phyloP scores from a whole-genome alignment of 768 basidiomycete species.

The Auricularia sp. region DNA sequence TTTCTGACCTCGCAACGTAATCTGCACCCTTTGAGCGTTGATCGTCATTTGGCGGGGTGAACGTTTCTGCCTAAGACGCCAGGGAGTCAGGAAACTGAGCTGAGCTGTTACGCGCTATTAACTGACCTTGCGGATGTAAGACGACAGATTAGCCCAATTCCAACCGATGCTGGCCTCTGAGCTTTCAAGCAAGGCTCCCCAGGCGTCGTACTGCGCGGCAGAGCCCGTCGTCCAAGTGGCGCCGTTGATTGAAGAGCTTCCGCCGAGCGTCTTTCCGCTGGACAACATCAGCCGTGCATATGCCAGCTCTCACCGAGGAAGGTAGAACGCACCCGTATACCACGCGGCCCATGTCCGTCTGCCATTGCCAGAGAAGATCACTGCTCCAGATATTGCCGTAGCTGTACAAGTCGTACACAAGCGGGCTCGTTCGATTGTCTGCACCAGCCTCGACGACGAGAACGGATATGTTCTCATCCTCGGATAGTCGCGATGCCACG shows the following conservation, averaged over 20 bases:
- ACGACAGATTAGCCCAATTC: constrained; percentile 29
- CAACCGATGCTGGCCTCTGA: constrained; percentile 22
- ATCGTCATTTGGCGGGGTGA: constrained; percentile 15
- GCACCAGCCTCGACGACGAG: constrained; percentile 44
- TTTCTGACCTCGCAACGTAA: constrained; percentile 17
- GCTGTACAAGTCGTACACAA: constrained; percentile 37
- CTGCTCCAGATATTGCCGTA: constrained; percentile 35
- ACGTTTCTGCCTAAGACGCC: constrained; percentile 14
- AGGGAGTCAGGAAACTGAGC: neutral
- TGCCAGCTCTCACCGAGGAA: neutral
- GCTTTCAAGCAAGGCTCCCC: constrained; percentile 24
- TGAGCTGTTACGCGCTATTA: too few species aligned
- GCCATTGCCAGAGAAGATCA: constrained; percentile 38
- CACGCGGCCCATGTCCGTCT: constrained; percentile 28
- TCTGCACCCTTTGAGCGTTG: constrained; percentile 21
- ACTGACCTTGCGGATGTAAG: constrained; percentile 25
- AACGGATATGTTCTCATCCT: constrained; percentile 32
- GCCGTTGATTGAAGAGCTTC: constrained; percentile 39
- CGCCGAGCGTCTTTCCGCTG: constrained; percentile 29
- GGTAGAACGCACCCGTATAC: neutral
- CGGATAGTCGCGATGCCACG: constrained; percentile 38
- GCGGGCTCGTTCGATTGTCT: constrained; percentile 34
- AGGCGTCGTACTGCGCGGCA: constrained; percentile 35
- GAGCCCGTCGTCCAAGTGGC: constrained; percentile 36
- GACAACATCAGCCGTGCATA: neutral